These are phyloP conservation scores for Tetrapisispora arboricola DNA, from an alignment of 805 yeast genomes.

Conservation along the genomic window DNA sequence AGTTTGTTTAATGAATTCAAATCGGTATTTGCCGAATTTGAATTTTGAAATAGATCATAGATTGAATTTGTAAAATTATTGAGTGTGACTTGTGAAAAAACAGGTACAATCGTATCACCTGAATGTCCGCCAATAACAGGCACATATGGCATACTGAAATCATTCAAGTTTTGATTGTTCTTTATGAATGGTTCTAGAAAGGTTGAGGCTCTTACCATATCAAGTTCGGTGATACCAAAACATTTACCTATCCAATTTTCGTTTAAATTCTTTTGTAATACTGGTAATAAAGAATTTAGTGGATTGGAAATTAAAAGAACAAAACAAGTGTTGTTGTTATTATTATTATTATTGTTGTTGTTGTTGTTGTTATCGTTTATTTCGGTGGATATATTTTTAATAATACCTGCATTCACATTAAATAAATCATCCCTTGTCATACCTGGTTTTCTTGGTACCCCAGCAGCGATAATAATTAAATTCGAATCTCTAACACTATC, in stretches of 20 bases:
- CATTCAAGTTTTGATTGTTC: not conserved
- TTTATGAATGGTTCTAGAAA: slow-evolving; percentile 34
- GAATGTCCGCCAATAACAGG: slow-evolving; percentile 84
- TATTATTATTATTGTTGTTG: not conserved
- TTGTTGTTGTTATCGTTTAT: not conserved
- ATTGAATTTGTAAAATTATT: not conserved
- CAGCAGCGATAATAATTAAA: slow-evolving; percentile 81
- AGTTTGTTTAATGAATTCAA: slow-evolving; percentile 31
- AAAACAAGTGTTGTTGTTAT: not conserved
- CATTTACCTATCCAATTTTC: not conserved
- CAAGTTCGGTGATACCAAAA: slow-evolving; percentile 69
- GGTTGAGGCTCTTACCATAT: slow-evolving; percentile 66
- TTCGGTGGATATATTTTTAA: slow-evolving; percentile 57
- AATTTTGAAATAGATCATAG: slow-evolving; percentile 30
- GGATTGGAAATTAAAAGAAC: slow-evolving; percentile 67
- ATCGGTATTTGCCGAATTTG: slow-evolving; percentile 27
- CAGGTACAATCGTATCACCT: slow-evolving; percentile 73
- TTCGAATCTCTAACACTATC: slow-evolving; percentile 71
- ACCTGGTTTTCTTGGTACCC: slow-evolving; percentile 85
- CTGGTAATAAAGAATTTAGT: slow-evolving; percentile 28
- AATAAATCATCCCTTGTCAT: slow-evolving; percentile 83
- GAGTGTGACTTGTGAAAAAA: slow-evolving; percentile 28
- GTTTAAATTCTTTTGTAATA: slow-evolving; percentile 1
- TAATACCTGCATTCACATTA: slow-evolving; percentile 75
- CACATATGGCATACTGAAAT: slow-evolving; percentile 29